A percentile compares a stretch with the other conserved stretches of the same genome.
These are phyloP conservation scores for Cercospora nicotianae DNA, from an alignment of 2,329 filamentous ascomycete genomes.

Conservation along the genomic window DNA sequence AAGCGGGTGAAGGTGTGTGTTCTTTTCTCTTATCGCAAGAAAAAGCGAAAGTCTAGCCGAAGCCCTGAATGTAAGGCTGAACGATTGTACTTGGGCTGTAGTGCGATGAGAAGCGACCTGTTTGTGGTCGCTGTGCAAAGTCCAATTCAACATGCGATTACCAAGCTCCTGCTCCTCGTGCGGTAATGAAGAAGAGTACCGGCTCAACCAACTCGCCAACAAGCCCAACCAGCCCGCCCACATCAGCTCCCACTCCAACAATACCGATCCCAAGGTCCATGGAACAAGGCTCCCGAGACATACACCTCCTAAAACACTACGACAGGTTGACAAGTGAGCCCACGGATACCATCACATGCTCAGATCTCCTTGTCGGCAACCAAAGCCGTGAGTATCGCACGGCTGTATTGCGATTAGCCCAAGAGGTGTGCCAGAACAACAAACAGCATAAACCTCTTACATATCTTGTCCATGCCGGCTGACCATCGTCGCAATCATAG, in stretches of 20 bases:
- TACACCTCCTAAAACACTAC: conserved; percentile 15
- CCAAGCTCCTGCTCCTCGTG: conserved; percentile 1
- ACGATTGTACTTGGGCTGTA: not conserved
- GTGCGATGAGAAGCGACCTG: conserved; percentile 17
- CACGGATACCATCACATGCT: conserved; percentile 15
- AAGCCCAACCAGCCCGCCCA: not conserved
- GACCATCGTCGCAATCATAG: not conserved
- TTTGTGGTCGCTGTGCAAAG: conserved; percentile 12
- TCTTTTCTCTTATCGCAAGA: not conserved
- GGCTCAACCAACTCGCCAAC: not conserved
- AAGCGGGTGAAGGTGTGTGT: conserved; percentile 20
- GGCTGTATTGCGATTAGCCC: conserved; percentile 15
- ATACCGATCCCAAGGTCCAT: conserved; percentile 9
- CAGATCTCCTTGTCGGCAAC: conserved; percentile 9
- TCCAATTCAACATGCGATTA: conserved; percentile 10
- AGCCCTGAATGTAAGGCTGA: not conserved
- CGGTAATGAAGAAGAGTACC: not conserved
- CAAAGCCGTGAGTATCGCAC: conserved; percentile 13
- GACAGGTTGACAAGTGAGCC: conserved; percentile 10
- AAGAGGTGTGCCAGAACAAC: conserved; percentile 9
- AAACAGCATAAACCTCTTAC: not conserved
- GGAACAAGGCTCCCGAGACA: conserved; percentile 9
- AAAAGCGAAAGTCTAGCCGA: not conserved
- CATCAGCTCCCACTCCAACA: not conserved
- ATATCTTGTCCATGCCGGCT: not conserved